Evolutionary conservation across 139 green algal species (phyloP).

Genomic region (Zygnema circumcarinatum): DNA sequence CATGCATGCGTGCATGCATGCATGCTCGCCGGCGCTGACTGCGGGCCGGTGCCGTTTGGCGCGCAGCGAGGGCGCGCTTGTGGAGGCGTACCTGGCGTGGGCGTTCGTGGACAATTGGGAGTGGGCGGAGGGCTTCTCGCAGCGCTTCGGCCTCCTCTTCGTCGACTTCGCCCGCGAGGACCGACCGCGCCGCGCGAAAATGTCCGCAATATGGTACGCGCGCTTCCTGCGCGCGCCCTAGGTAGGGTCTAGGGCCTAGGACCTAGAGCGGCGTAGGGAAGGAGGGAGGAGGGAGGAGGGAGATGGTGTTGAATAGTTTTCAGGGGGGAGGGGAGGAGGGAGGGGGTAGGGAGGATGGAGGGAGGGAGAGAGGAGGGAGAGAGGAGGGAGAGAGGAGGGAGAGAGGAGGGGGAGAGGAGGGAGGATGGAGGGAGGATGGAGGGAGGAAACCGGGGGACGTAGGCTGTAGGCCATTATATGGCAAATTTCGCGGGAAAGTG

Average conservation of each 20-base stretch:
- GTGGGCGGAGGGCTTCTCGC: too few relatives aligned
- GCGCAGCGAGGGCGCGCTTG: background rate
- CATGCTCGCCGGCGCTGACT: background rate
- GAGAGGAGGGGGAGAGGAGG: background rate
- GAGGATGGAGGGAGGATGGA: slow-evolving; percentile 4
- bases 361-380: background rate
- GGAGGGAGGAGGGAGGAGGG: background rate
- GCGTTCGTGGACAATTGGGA: background rate
- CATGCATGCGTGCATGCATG: background rate
- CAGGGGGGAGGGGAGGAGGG: slow-evolving; percentile 5
- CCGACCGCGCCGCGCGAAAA: too few relatives aligned
- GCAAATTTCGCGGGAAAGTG: too few relatives aligned
- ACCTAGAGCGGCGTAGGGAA: background rate
- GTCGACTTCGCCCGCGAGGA: background rate
- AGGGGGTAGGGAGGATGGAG: background rate
- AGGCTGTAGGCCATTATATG: too few relatives aligned
- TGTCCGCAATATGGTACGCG: too few relatives aligned
- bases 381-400: background rate
- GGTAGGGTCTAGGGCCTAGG: background rate
- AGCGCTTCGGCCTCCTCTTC: background rate
- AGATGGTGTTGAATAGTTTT: too few relatives aligned
- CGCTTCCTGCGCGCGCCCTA: background rate
- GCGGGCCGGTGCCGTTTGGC: background rate
- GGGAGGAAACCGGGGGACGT: background rate
- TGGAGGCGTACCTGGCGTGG: background rate